Evolutionary conservation across 495 filamentous ascomycete genomes (phyloP), one percentile per base, ranked within the genome.

Genomic region (Aspergillus campestris): DNA sequence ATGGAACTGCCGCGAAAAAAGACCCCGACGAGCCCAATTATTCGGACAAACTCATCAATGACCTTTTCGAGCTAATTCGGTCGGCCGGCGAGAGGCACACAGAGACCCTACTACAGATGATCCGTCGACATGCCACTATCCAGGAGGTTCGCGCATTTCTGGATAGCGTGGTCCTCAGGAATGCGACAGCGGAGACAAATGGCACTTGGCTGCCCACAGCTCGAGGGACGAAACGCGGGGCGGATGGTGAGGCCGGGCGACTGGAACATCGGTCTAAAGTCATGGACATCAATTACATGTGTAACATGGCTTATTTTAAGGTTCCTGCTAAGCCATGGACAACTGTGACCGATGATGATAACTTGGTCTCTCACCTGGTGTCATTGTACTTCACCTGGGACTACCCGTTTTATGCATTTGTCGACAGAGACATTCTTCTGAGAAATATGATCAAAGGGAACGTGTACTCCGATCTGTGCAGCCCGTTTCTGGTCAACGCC

Each of bases 361-460:
- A 61, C 4, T 51, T 77, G 34, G 71, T 75, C 6, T 74, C 72
- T 12, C 64, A 69, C 47, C 56, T 75, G 7, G 51, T 77, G 0
- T 71, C 69, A 3, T 44, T 69, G 5, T 77, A 70, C 40, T 70
- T 77, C 49, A 64, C 64, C 10, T 73, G 67, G 67, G 65, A 66
- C 31, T 65, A 69, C 31, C 59, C 65, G 1, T 69, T 70, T 38
- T 68, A 58, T 40, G 57, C 65, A 3, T 66, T 58, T 33, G 51
- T 74, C 34, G 65, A 66, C 15, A 52, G 49, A 11, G 55, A 60
- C 1, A 52, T 64, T 7, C 67, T 73, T 46, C 15, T 71, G 28
- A 53, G 54, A 13, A 60, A 72, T 32, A 67, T 73, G 58, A 39
- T 40, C 5, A 12, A 38, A 6, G 58, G 55, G 0, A 37, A 58